These are phyloP conservation scores for Tolypocladium nubicola DNA, from an alignment of 2,329 filamentous ascomycete species.

Conservation along the genomic window DNA sequence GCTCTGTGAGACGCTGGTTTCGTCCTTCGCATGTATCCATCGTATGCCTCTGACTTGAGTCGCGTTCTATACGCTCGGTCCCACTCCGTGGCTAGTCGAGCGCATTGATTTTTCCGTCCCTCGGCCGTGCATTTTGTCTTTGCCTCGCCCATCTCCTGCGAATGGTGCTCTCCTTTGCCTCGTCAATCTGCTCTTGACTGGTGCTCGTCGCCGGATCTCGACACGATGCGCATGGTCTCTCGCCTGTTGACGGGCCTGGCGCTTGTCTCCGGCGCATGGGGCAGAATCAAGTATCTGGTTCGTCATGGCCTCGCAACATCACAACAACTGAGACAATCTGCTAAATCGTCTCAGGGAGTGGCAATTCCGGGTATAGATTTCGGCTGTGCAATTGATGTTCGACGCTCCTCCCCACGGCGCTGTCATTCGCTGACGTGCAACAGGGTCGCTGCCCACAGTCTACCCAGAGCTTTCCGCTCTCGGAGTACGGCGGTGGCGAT, in stretches of 20 bases:
- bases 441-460: slow-evolving; percentile 27
- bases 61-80: background rate
- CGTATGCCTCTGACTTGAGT: background rate
- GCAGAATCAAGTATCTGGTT: background rate
- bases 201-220: background rate
- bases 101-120: background rate
- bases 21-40: too few species aligned
- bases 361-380: slow-evolving; percentile 38
- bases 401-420: background rate
- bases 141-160: too few species aligned
- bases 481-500: slow-evolving; percentile 18
- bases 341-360: slow-evolving; percentile 21
- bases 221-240: background rate
- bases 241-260: background rate
- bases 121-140: background rate
- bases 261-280: background rate
- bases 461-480: slow-evolving; percentile 23
- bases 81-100: background rate
- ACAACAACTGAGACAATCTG: background rate
- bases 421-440: background rate
- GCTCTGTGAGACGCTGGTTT: background rate
- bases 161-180: too few species aligned
- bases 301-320: background rate
- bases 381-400: slow-evolving; percentile 34
- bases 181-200: background rate